Evolutionary conservation across 805 yeast genomes (phyloP), one percentile per base, ranked within the genome.

Genomic region (Wickerhamomyces chaumierensis): DNA sequence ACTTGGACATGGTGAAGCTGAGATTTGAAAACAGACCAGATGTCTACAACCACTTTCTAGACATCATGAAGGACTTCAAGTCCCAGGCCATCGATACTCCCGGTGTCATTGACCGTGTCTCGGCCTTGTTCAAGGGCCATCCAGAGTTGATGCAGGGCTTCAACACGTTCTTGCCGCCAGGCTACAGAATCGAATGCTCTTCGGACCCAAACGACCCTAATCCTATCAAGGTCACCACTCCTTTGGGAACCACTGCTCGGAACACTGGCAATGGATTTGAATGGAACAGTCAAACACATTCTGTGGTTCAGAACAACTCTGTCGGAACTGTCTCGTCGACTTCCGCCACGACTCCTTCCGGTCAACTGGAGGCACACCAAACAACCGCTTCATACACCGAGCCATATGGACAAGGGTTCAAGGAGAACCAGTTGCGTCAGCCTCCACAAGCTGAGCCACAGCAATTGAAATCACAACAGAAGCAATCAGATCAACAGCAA

Each of bases 21-120:
- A 96, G 88, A 58, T 92, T 92, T 61, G 81, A 75, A 58, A 73
- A 78, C 47, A 94, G 90, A 62, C 94, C 97, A 0, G 96, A 88
- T 52, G 95, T 92, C 33, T 92, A 92, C 68, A 92, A 92, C 60
- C 87, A 84, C 59, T 92, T 94, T 54, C 69, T 92, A 54, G 99
- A 92, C 57, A 90, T 92, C 47, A 92, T 92, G 99, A 94, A 94
- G 65, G 99, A 94, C 57, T 94, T 92, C 66, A 94, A 94, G 66
- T 81, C 94, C 39, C 96, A 90, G 64, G 76, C 77, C 44, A 88
- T 92, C 51, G 97, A 92, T 58, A 92, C 99, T 0, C 98, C 97
- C 0, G 99, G 97, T 28, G 99, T 92, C 21, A 92, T 92, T 56
- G 96, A 90, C 58, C 70, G 98, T 42, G 98, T 92, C 1, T 85